phyloP scores from a whole-genome alignment of 495 filamentous ascomycete genomes.

The Hyaloscypha hepaticicola region DNA sequence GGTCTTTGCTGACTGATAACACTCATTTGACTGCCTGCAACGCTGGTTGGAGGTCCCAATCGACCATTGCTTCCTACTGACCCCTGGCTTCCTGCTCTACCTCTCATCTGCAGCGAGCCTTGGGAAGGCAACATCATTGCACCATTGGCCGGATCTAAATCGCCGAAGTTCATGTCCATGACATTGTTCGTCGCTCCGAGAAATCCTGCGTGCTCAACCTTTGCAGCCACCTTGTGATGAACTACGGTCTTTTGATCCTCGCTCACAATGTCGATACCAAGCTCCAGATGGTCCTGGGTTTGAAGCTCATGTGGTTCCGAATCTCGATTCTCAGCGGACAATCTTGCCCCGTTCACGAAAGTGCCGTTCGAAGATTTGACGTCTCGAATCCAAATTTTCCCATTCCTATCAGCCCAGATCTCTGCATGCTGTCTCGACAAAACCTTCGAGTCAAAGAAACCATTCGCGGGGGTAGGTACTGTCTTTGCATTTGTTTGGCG shows the following conservation, averaged over 20 bases:
- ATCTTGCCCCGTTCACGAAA: conserved; percentile 88
- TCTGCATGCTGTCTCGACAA: conserved; percentile 95
- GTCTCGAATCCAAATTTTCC: conserved; percentile 94
- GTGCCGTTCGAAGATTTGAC: conserved; percentile 98
- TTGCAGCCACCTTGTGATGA: conserved; percentile 95
- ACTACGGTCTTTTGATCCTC: conserved; percentile 98
- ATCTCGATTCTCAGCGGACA: conserved; percentile 91
- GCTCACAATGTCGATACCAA: conserved; percentile 97
- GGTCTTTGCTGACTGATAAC: conserved; percentile 59
- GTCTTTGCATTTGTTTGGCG: conserved; percentile 97
- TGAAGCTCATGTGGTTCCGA: conserved; percentile 91
- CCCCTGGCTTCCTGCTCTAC: conserved; percentile 69
- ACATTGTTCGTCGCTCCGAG: conserved; percentile 65
- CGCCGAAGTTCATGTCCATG: conserved; percentile 85
- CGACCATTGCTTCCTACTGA: conserved; percentile 61
- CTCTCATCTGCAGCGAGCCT: conserved; percentile 54
- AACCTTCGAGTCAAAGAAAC: conserved; percentile 97
- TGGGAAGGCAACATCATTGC: conserved; percentile 60
- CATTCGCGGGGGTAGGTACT: conserved; percentile 82
- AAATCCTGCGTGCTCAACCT: conserved; percentile 90
- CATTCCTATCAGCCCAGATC: conserved; percentile 85
- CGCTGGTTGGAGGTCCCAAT: conserved; percentile 39
- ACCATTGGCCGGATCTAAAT: conserved; percentile 73
- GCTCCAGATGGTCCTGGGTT: conserved; percentile 82
- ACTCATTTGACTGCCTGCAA: conserved; percentile 57